These are phyloP conservation scores for Trypethelium eluteriae DNA, from an alignment of 495 filamentous ascomycete species.

Conservation along the genomic window DNA sequence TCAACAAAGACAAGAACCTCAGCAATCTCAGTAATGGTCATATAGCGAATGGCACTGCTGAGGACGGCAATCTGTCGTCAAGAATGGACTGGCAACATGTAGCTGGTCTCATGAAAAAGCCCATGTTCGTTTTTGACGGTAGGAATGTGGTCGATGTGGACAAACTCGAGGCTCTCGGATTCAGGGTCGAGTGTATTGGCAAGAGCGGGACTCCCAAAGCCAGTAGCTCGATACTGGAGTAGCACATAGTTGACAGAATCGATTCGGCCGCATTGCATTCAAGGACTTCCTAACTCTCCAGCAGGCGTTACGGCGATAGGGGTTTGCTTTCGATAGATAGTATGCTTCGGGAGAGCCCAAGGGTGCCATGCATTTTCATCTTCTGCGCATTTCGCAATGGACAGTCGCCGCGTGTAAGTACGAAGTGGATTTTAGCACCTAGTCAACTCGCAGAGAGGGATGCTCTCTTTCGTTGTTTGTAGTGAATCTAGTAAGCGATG, in stretches of 20 bases:
- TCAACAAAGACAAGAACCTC: slow-evolving; percentile 29
- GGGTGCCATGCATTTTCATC: neutral
- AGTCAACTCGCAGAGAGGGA: no score
- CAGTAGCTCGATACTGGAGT: neutral
- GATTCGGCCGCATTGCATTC: neutral
- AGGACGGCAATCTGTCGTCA: slow-evolving; percentile 15
- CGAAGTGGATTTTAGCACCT: neutral
- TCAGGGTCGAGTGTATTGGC: slow-evolving; percentile 49
- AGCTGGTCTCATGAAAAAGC: slow-evolving; percentile 52
- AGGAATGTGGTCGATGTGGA: slow-evolving; percentile 52
- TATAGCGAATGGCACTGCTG: neutral
- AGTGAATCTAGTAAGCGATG: no score
- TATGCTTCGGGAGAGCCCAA: neutral
- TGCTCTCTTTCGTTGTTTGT: no score
- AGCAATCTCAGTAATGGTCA: slow-evolving; percentile 2
- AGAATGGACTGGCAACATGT: slow-evolving; percentile 49
- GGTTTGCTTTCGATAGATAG: neutral
- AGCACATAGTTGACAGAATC: neutral
- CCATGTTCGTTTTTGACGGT: slow-evolving; percentile 66
- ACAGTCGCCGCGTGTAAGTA: neutral
- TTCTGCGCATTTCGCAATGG: neutral
- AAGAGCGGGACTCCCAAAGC: slow-evolving; percentile 16
- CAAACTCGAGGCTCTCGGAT: slow-evolving; percentile 50
- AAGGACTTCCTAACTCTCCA: neutral
- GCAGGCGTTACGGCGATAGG: neutral